Evolutionary conservation across 192 early-diverging fungal genomes (phyloP).

Genomic region (Entomortierella chlamydospora): DNA sequence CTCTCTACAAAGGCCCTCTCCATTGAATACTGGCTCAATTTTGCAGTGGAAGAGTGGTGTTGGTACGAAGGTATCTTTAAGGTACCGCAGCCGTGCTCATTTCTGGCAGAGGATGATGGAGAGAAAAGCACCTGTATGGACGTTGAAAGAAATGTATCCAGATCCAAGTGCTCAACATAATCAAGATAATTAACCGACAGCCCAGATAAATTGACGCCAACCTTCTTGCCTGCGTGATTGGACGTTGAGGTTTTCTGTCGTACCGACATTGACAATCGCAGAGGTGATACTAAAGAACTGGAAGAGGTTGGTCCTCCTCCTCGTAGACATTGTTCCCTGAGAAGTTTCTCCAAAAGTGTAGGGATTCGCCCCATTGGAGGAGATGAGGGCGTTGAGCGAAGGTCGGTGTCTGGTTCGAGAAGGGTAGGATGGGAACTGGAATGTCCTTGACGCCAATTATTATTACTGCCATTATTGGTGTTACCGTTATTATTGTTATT

Average conservation of each 20-base stretch:
- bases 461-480: too few species aligned
- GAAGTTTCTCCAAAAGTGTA: background rate
- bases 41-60: background rate
- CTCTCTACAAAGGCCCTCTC: slow-evolving; percentile 25
- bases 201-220: background rate
- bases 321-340: background rate
- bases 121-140: slow-evolving; percentile 18
- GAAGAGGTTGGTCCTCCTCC: background rate
- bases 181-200: slow-evolving; percentile 32
- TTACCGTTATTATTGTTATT: too few species aligned
- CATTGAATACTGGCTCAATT: background rate
- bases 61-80: background rate
- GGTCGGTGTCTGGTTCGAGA: background rate
- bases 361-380: background rate
- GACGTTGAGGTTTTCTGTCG: background rate
- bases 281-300: background rate
- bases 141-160: slow-evolving; percentile 19
- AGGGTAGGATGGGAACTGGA: background rate
- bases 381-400: background rate
- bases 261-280: background rate
- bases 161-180: slow-evolving; percentile 29
- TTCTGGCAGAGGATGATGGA: slow-evolving; percentile 3
- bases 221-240: background rate
- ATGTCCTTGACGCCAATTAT: background rate
- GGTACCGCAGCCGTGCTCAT: background rate